Base-by-base conservation (phyloP, 2,329 filamentous ascomycete genomes). In the Aspergillus fumigatiaffinis region DNA sequence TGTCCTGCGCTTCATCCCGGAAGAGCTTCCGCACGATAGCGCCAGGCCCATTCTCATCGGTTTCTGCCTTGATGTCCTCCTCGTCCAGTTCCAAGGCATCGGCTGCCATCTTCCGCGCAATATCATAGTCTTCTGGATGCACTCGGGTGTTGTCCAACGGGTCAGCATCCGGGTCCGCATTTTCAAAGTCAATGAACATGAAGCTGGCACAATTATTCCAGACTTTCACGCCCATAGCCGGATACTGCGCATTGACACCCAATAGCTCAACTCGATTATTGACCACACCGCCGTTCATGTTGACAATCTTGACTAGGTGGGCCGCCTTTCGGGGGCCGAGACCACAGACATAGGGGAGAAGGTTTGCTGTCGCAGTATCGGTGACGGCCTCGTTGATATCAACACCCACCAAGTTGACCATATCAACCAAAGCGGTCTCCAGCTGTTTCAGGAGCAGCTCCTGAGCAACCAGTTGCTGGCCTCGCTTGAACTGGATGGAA, bases 181-280 rank as follows among this genome's bases (percentile, higher is more conserved):
- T 82, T 63, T 97, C 92, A 69, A 91, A 97, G 54, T 90, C 87
- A 59, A 99, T 90, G 70, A 87, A 95, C 38, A 99, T 78, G 78
- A 97, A 97, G 78, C 92, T 97, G 56, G 94, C 92, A 70, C 92
- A 97, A 73, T 99, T 99, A 73, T 92, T 92, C 88, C 91, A 99
- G 25, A 97, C 92, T 62, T 90, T 88, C 12, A 91, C 88, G 1
- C 92, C 91, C 67, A 97, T 91, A 3, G 94, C 90, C 0, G 88
- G 87, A 63, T 88, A 87, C 63, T 87, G 88, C 59, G 95, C 91
- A 10, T 90, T 87, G 63, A 97, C 90, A 64, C 93, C 93, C 5
- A 97, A 85, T 44, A 99, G 85, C 70, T 97, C 92, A 63, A 90
- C 90, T 55, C 94, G 85, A 51, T 89, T 92, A 63, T 87, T 87